Evolutionary conservation across 768 basidiomycete species (phyloP).

Genomic region (Tylopilus sp.): DNA sequence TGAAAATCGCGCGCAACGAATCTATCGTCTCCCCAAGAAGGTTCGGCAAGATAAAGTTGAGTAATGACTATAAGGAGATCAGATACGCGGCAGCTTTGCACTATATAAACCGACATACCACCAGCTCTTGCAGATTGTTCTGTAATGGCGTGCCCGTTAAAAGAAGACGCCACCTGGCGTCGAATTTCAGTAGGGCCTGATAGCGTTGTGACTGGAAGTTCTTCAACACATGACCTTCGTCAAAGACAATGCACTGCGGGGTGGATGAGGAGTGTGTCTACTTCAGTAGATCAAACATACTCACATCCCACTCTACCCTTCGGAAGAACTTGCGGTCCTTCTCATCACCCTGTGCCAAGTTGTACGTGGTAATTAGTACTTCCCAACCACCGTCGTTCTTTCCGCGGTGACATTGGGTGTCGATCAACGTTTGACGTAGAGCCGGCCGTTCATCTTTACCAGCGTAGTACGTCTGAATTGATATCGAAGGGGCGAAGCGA

Average conservation of each 20-base stretch:
- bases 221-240: slow-evolving; percentile 96
- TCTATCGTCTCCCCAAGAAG: slow-evolving; percentile 78
- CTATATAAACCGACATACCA: slow-evolving; percentile 49
- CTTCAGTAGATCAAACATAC: slow-evolving; percentile 26
- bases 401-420: slow-evolving; percentile 49
- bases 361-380: slow-evolving; percentile 95
- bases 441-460: slow-evolving; percentile 79
- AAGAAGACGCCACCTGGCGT: slow-evolving; percentile 85
- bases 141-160: slow-evolving; percentile 95
- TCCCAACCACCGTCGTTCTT: slow-evolving; percentile 70
- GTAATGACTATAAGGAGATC: slow-evolving; percentile 63
- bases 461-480: slow-evolving; percentile 91
- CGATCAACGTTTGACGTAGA: slow-evolving; percentile 68
- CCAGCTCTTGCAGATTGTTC: slow-evolving; percentile 86
- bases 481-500: slow-evolving; percentile 82
- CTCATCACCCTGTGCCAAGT: slow-evolving; percentile 82
- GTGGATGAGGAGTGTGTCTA: not conserved
- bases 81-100: slow-evolving; percentile 8
- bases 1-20: slow-evolving; percentile 91
- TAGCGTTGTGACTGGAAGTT: slow-evolving; percentile 98
- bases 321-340: slow-evolving; percentile 93
- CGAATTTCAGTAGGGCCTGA: slow-evolving; percentile 79
- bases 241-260: slow-evolving; percentile 83
- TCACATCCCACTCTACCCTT: slow-evolving; percentile 87
- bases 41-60: slow-evolving; percentile 96